Evolutionary conservation across 129 eudicot species (phyloP).

Genomic region (Artemisia argyi): DNA sequence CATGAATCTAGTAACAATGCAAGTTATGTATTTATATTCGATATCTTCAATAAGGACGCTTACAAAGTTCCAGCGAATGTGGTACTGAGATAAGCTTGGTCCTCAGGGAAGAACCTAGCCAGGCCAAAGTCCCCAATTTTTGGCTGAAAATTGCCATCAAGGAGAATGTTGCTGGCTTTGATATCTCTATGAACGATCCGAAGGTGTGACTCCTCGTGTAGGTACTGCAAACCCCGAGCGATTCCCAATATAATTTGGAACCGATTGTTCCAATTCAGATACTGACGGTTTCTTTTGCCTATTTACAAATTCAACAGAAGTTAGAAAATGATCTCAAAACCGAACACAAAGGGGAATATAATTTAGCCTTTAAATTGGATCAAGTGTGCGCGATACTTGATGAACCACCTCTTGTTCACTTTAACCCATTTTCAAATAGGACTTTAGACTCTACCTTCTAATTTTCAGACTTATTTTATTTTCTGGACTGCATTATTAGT

Average conservation of each 20-base stretch:
- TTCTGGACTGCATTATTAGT: too few species aligned
- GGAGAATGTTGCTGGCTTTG: constrained; percentile 74
- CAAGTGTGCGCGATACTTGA: too few species aligned
- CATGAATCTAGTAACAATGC: not conserved
- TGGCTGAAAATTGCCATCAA: constrained; percentile 69
- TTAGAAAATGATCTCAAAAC: not conserved
- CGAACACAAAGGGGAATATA: not conserved
- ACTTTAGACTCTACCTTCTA: too few species aligned
- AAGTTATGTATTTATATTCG: not conserved
- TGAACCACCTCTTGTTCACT: too few species aligned
- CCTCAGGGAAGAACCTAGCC: constrained; percentile 81
- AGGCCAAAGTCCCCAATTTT: constrained; percentile 79
- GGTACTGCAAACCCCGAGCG: constrained; percentile 70
- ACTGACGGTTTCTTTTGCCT: constrained; percentile 49
- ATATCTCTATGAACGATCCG: constrained; percentile 78
- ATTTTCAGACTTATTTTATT: too few species aligned
- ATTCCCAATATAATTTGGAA: constrained; percentile 65
- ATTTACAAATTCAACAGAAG: not conserved
- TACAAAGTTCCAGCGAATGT: constrained; percentile 77
- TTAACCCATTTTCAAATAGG: too few species aligned
- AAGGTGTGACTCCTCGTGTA: constrained; percentile 75
- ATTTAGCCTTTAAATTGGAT: too few species aligned
- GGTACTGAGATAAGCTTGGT: constrained; percentile 74
- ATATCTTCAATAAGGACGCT: constrained; percentile 19
- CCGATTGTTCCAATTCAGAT: constrained; percentile 58